Evolutionary conservation across 2,329 filamentous ascomycete species (phyloP), one percentile per base, ranked within the genome.

Genomic region (Sporothrix phasma): DNA sequence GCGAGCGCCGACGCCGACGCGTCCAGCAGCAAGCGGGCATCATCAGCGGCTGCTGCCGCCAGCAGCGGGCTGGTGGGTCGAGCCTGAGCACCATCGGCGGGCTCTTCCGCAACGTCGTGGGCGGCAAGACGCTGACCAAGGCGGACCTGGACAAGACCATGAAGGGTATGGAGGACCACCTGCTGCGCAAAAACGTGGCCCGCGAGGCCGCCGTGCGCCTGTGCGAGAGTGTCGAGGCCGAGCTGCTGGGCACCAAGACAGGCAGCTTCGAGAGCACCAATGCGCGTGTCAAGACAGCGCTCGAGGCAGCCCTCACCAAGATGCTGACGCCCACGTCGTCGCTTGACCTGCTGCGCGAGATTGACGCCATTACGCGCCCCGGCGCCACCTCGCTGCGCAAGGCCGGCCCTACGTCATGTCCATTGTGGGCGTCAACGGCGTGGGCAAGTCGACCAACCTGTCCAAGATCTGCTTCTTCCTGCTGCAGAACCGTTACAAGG

Each of bases 401-500:
- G 66, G 76, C 83, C 88, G 94, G 3, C 94, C 94, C 49, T 99
- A 97, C 73, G 93, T 97, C 71, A 95, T 99, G 73, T 97, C 92
- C 64, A 96, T 99, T 67, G 94, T 99, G 49, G 94, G 94, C 67
- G 94, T 99, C 73, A 99, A 99, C 74, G 94, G 94, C 62, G 94
- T 99, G 43, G 94, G 94, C 72, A 99, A 99, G 78, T 97, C 92
- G 17, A 99, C 94, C 61, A 97, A 97, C 73, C 81, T 99, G 43
- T 93, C 90, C 75, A 99, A 99, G 76, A 96, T 99, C 69, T 96
- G 92, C 75, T 99, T 94, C 78, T 99, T 99, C 79, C 81, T 99
- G 43, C 81, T 99, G 37, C 93, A 99, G 76, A 99, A 99, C 80
- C 92, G 95, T 74, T 95, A 96, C 80, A 89, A 89, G 72, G 92